Conservation (phyloP, 345 rosid species). For the Arabis hirsuta region DNA sequence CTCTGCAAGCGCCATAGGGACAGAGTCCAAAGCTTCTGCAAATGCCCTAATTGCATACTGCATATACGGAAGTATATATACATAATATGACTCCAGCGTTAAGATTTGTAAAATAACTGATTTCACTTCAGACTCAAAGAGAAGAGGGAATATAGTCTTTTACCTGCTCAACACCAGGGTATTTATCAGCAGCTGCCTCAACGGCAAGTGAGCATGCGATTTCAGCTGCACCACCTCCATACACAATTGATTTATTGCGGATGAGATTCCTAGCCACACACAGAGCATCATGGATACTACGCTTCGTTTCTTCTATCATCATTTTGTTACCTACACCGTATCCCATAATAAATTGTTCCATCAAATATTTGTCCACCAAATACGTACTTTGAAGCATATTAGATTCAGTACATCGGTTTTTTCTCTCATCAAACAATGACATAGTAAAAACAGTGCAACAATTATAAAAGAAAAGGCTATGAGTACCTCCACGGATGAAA, state of each 20-base stretch:
- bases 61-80: conserved; percentile 24
- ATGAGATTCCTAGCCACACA: conserved; percentile 97
- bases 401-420: background rate
- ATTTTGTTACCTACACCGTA: conserved; percentile 81
- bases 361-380: background rate
- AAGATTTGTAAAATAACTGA: background rate
- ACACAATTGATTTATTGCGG: conserved; percentile 87
- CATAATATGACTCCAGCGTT: background rate
- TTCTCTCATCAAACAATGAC: background rate
- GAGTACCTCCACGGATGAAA: conserved; percentile 93
- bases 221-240: conserved; percentile 98
- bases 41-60: conserved; percentile 96
- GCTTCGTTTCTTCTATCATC: conserved; percentile 98
- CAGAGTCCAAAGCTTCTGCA: conserved; percentile 86
- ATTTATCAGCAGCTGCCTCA: conserved; percentile 85
- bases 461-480: background rate
- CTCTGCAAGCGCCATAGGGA: conserved; percentile 98
- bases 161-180: conserved; percentile 98
- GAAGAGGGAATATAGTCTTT: background rate
- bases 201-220: conserved; percentile 92
- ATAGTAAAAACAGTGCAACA: background rate
- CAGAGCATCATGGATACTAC: conserved; percentile 92
- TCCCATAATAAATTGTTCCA: conserved; percentile 17
- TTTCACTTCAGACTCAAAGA: background rate
- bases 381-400: conserved; percentile 6